A percentile compares a stretch with the other conserved stretches of the same genome.
Conservation (phyloP, 306 rosid genomes). For the Hylodesmum podocarpum region DNA sequence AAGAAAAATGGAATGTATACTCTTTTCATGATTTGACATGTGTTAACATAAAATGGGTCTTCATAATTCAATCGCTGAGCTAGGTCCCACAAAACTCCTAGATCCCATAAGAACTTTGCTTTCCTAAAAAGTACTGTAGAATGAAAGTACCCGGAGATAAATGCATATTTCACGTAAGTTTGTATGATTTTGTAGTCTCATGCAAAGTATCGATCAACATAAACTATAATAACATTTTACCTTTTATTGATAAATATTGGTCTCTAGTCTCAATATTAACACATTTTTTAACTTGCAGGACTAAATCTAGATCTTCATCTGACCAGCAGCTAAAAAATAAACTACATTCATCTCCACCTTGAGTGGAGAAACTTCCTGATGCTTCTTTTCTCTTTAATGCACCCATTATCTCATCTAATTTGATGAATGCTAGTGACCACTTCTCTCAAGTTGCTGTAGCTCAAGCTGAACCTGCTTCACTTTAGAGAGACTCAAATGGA, state of each 20-base stretch:
- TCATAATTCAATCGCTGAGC: background rate
- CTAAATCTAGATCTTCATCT: conserved; percentile 40
- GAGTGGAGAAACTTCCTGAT: conserved; percentile 76
- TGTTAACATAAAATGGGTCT: background rate
- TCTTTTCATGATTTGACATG: background rate
- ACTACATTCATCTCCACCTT: conserved; percentile 33
- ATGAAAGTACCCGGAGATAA: background rate
- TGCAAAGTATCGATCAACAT: background rate
- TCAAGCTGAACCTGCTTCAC: conserved; percentile 66
- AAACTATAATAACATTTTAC: conserved; percentile 8
- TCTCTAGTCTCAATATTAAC: background rate
- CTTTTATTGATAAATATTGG: conserved; percentile 14
- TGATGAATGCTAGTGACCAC: conserved; percentile 55
- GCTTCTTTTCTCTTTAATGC: conserved; percentile 82
- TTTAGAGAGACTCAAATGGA: conserved; percentile 72
- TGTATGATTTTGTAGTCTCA: background rate
- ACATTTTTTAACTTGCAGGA: conserved; percentile 38
- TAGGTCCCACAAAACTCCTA: too few species aligned
- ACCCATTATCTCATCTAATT: conserved; percentile 47
- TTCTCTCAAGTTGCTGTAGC: conserved; percentile 79
- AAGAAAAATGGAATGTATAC: background rate
- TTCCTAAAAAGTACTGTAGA: background rate
- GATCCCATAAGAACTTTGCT: background rate
- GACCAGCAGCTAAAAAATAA: conserved; percentile 37
- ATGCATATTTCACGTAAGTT: background rate